Evolutionary conservation across 208 protist genomes (phyloP), one percentile per base, ranked within the genome.

Genomic region (Endotrypanum monterogeii): DNA sequence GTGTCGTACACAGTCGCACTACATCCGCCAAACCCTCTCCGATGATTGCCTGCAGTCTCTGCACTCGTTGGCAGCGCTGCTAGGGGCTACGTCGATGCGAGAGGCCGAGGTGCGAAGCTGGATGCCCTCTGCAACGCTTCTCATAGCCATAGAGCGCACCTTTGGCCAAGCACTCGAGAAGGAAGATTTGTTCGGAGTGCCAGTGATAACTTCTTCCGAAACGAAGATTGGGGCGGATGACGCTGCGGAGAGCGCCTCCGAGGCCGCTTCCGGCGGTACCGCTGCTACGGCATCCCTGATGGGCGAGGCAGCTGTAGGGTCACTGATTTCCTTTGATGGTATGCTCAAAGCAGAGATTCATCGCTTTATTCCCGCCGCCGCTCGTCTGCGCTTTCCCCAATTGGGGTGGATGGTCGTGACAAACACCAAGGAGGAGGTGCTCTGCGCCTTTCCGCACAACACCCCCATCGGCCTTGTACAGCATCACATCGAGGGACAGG

Each of bases 401-500:
- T 68, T 69, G 3, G 73, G 80, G 68, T 95, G 90, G 90, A 92
- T 95, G 93, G 51, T 76, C n/a, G 73, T 73, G 35, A 74, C 73
- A 5, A 60, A 68, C 18, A 86, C 89, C 9, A 83, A 77, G 0
- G 71, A 80, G 14, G 72, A 86, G 74, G 78, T 95, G 55, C 84
- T 95, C 28, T 97, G 93, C 69, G 88, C 84, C 46, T 97, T 95
- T 75, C 74, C 83, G 12, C 58, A 73, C 4, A 77, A 60, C 32
- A 67, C 80, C 3, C 89, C 91, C 18, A 85, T 76, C 41, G 79
- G 76, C 12, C 93, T 88, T n/a, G 86, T 97, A 69, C 86, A 83
- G 44, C 95, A 97, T 79, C 82, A 87, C 75, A 70, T 97, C 3
- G 91, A 95, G 71, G 88, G 89, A 11, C 91, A 97, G 74, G 86